Conservation (phyloP, 2,329 filamentous ascomycete species). For the Colletotrichum zoysiae region DNA sequence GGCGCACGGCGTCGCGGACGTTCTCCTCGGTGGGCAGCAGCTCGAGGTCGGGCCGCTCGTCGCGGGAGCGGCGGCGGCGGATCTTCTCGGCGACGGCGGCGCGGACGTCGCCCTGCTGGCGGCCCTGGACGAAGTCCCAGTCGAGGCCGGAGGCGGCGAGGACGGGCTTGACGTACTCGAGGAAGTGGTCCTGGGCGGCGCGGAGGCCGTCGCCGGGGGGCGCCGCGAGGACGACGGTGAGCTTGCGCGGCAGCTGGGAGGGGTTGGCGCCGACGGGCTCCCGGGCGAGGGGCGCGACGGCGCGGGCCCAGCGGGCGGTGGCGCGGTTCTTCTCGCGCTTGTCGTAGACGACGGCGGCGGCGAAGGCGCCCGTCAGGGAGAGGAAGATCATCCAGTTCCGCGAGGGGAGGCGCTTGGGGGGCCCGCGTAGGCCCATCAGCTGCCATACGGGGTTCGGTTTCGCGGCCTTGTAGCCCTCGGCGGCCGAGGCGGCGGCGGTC, state of each 20-base stretch:
- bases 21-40: slow-evolving; percentile 67
- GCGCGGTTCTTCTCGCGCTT: slow-evolving; percentile 88
- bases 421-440: slow-evolving; percentile 86
- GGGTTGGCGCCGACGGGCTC: slow-evolving; percentile 77
- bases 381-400: slow-evolving; percentile 99
- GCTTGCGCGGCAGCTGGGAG: slow-evolving; percentile 81
- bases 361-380: slow-evolving; percentile 80
- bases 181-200: slow-evolving; percentile 91
- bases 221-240: slow-evolving; percentile 87
- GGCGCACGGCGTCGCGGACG: slow-evolving; percentile 72
- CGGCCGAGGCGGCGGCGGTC: slow-evolving; percentile 46
- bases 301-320: slow-evolving; percentile 86
- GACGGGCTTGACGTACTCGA: slow-evolving; percentile 95
- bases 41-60: slow-evolving; percentile 64
- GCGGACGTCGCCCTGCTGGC: slow-evolving; percentile 91
- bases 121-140: slow-evolving; percentile 95
- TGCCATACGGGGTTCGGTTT: slow-evolving; percentile 78
- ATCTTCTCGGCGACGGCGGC: slow-evolving; percentile 89
- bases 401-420: slow-evolving; percentile 87
- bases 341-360: slow-evolving; percentile 89
- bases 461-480: slow-evolving; percentile 55
- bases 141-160: slow-evolving; percentile 90
- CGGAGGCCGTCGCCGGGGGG: slow-evolving; percentile 90
- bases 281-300: slow-evolving; percentile 86
- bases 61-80: slow-evolving; percentile 74